Conservation (phyloP, 2,329 filamentous ascomycete species). For the Fusarium sp. region DNA sequence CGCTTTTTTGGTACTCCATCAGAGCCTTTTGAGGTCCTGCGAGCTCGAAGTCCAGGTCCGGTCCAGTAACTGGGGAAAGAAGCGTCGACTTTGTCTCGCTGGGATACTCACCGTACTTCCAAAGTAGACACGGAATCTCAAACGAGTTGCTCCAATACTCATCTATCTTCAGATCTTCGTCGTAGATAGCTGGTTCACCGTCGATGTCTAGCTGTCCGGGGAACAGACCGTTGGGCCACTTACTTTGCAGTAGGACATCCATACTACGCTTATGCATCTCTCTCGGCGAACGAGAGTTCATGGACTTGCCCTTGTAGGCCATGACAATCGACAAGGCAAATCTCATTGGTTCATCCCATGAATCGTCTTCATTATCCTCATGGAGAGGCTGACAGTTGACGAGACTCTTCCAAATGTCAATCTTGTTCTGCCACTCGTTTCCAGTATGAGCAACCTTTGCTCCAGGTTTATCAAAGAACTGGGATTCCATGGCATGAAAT, state of each 20-base stretch:
- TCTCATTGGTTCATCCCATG: not conserved
- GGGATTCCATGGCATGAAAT: not conserved
- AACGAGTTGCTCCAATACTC: not conserved
- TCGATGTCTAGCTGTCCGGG: not conserved
- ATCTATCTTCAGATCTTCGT: not conserved
- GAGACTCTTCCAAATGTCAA: not conserved
- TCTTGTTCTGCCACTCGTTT: not conserved
- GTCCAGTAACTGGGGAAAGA: too few species aligned
- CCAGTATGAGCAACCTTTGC: fast-evolving
- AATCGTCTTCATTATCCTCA: not conserved
- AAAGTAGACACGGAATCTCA: constrained; percentile 1
- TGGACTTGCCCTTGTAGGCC: fast-evolving
- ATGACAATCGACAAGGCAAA: not conserved
- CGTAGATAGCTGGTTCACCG: not conserved
- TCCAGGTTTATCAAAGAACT: not conserved
- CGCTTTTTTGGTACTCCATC: not conserved
- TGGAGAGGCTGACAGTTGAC: not conserved
- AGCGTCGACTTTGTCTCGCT: too few species aligned
- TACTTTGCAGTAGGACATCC: not conserved
- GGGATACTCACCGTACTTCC: not conserved
- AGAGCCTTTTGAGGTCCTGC: too few species aligned
- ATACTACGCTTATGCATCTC: not conserved
- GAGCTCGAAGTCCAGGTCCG: too few species aligned
- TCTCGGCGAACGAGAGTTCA: not conserved
- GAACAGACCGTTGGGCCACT: not conserved